Evolutionary conservation across 2,329 filamentous ascomycete species (phyloP), one percentile per base, ranked within the genome.

Genomic region (Zymoseptoria crescenta): DNA sequence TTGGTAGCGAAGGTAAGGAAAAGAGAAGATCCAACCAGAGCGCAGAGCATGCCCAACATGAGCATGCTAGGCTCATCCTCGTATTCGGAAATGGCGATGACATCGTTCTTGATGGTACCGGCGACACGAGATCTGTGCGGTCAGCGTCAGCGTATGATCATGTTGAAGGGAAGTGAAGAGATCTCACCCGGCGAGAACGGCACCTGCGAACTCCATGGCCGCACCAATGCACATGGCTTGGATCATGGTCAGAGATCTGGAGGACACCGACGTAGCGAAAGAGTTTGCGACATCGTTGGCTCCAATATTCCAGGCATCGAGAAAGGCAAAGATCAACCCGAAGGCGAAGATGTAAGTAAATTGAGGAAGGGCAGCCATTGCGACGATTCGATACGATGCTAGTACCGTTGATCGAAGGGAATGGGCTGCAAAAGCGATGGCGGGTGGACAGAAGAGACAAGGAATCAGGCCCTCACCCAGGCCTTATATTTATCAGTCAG

Each of bases 251-350:
- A 81, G 71, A 28, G 79, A 79, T 35, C 74, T 73, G 3, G 79
- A 78, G 5, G 78, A 77, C 30, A 81, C 76, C 1, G 76, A 79
- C 13, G 76, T 79, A 35, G 79, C 79, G 66, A 80, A 81, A 0
- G 77, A 74, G 66, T 81, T 81, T 69, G 79, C 78, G 60, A 80
- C 78, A 78, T 80, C 78, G 65, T 78, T 77, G 59, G 75, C 75
- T 75, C 81, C 82, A 59, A 84, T 84, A 65, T 84, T 86, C 82
- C 81, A 86, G 54, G 83, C 83, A 69, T 86, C 83, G 21, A 87
- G 79, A 68, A 83, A 83, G 60, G 83, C 81, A 70, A 86, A 86
- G 57, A 85, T 77, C 62, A 81, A 80, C 70, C 80, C 83, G 53
- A 86, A 77, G 65, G 81, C 83, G 62, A 86, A 81, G 60, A 86